phyloP scores from a whole-genome alignment of 2,329 filamentous ascomycete species.

The Byssoonygena ceratinophila region DNA sequence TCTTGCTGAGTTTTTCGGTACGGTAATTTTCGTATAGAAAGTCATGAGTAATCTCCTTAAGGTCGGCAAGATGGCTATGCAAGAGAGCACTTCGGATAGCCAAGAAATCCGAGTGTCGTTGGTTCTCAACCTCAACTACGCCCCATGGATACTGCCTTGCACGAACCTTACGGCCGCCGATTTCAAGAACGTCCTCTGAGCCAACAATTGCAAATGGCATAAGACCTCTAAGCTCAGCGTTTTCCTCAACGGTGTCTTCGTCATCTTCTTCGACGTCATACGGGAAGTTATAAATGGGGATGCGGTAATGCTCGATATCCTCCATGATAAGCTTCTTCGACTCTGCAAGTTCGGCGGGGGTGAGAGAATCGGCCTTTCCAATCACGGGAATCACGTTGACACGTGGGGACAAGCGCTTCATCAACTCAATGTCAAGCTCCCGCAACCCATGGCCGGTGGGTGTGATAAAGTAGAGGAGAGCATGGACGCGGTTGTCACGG shows the following conservation, averaged over 20 bases:
- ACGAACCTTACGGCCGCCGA: slow-evolving; percentile 81
- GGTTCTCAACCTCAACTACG: slow-evolving; percentile 97
- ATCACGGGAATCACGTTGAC: slow-evolving; percentile 99
- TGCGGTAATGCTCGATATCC: slow-evolving; percentile 99
- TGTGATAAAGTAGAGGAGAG: slow-evolving; percentile 98
- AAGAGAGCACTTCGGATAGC: slow-evolving; percentile 92
- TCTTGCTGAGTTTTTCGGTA: slow-evolving; percentile 99
- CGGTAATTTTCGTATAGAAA: slow-evolving; percentile 99
- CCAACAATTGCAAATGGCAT: slow-evolving; percentile 99
- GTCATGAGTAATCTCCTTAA: slow-evolving; percentile 99
- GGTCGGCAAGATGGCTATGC: slow-evolving; percentile 92
- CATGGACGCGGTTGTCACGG: slow-evolving; percentile 97
- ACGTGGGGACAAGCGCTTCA: slow-evolving; percentile 96
- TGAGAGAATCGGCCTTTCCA: slow-evolving; percentile 94
- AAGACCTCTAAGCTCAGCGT: slow-evolving; percentile 87
- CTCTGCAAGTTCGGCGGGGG: slow-evolving; percentile 89
- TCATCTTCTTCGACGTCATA: slow-evolving; percentile 99
- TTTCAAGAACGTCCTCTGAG: slow-evolving; percentile 89
- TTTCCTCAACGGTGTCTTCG: slow-evolving; percentile 98
- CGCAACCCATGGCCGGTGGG: slow-evolving; percentile 95
- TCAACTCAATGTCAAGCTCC: slow-evolving; percentile 97
- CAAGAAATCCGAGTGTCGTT: slow-evolving; percentile 95
- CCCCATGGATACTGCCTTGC: slow-evolving; percentile 98
- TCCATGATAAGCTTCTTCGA: slow-evolving; percentile 99
- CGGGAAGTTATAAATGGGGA: slow-evolving; percentile 99